A percentile compares a stretch with the other conserved stretches of the same genome.
These are phyloP conservation scores for Delphinella strobiligena DNA, from an alignment of 2,329 filamentous ascomycete species.

Conservation along the genomic window DNA sequence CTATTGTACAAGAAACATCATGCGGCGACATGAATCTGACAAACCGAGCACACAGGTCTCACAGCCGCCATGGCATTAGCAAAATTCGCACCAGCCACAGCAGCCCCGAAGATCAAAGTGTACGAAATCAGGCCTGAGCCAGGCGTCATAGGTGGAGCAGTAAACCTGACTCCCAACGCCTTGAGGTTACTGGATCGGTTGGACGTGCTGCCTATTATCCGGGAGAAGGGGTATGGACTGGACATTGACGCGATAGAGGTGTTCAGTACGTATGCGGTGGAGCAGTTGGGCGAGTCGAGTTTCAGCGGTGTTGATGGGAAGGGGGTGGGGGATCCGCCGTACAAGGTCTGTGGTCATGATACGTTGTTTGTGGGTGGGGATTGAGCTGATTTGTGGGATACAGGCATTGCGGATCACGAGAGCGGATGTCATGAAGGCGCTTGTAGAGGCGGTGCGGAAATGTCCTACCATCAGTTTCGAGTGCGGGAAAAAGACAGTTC, in stretches of 20 bases:
- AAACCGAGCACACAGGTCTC: conserved; percentile 23
- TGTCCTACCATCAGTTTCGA: conserved; percentile 29
- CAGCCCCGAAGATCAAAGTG: conserved; percentile 31
- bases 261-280: conserved; percentile 30
- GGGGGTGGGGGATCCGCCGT: conserved; percentile 31
- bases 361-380: too few relatives aligned
- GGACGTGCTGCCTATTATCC: conserved; percentile 24
- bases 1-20: too few relatives aligned
- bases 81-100: conserved; percentile 21
- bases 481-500: conserved; percentile 30
- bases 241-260: conserved; percentile 32
- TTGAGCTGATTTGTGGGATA: neutral
- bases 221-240: conserved; percentile 26
- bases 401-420: conserved; percentile 30
- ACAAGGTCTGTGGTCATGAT: conserved; percentile 24
- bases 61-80: conserved; percentile 37
- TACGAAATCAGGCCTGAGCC: conserved; percentile 36
- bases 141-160: conserved; percentile 33
- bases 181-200: conserved; percentile 27
- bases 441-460: conserved; percentile 27
- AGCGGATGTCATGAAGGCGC: conserved; percentile 31
- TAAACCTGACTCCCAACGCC: conserved; percentile 37
- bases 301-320: conserved; percentile 31
- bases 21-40: neutral
- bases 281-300: conserved; percentile 30